Conservation (phyloP, 495 filamentous ascomycete species). For the Hypoxylon lienhwacheense region DNA sequence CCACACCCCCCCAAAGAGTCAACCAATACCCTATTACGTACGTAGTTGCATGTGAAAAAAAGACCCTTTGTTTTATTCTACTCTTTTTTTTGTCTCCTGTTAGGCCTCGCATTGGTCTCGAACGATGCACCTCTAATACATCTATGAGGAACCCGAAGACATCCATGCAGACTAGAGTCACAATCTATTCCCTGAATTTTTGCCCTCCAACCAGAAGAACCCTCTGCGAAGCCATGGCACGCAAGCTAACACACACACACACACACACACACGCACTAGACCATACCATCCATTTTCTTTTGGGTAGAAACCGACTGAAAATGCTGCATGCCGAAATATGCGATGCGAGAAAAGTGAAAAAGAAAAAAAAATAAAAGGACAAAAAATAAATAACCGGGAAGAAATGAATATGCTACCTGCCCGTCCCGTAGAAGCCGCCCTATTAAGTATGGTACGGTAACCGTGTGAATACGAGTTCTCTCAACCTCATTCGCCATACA, state of each 20-base stretch:
- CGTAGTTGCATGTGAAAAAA: conserved; percentile 33
- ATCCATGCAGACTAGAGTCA: conserved; percentile 39
- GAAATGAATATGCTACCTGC: conserved; percentile 29
- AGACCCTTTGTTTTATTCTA: conserved; percentile 15
- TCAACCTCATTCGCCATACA: conserved; percentile 12
- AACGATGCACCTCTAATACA: conserved; percentile 35
- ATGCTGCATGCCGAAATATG: conserved; percentile 36
- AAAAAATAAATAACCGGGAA: no score
- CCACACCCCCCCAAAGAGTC: neutral
- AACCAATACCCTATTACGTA: conserved; percentile 28
- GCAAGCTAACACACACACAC: no score
- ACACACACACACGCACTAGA: conserved; percentile 1
- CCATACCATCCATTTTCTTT: conserved; percentile 31
- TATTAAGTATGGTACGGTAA: conserved; percentile 18
- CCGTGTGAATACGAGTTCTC: conserved; percentile 21
- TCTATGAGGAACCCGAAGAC: conserved; percentile 39
- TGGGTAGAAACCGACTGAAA: conserved; percentile 27
- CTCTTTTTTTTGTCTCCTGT: conserved; percentile 7
- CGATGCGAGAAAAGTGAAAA: conserved; percentile 28
- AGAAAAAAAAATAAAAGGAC: no score
- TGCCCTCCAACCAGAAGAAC: conserved; percentile 33
- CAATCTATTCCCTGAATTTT: conserved; percentile 37
- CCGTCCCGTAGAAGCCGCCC: conserved; percentile 25
- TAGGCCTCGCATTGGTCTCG: conserved; percentile 33
- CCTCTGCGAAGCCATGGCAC: conserved; percentile 24